Conservation (phyloP, 1,284 basidiomycete genomes). For the Tylopilus sp. region DNA sequence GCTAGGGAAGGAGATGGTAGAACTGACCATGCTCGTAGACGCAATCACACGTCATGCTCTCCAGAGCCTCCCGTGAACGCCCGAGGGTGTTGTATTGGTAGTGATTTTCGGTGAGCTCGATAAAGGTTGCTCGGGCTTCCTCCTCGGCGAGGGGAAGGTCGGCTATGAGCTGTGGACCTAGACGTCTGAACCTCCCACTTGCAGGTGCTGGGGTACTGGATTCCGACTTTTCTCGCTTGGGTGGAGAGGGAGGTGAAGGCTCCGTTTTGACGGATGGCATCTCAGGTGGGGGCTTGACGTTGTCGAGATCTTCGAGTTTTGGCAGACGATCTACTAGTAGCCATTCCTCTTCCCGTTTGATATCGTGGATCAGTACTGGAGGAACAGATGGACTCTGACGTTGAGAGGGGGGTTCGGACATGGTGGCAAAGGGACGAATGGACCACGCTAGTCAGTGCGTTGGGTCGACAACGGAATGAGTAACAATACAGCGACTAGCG, state of each 20-base stretch:
- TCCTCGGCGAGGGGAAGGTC: slow-evolving; percentile 74
- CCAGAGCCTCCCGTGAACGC: slow-evolving; percentile 80
- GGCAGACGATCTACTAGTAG: slow-evolving; percentile 1
- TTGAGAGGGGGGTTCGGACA: slow-evolving; percentile 33
- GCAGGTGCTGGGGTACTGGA: slow-evolving; percentile 29
- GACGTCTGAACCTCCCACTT: slow-evolving; percentile 31
- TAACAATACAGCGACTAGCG: slow-evolving; percentile 17
- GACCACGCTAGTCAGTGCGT: slow-evolving; percentile 19
- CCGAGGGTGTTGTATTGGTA: slow-evolving; percentile 91
- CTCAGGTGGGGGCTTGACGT: slow-evolving; percentile 27
- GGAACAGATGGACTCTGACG: slow-evolving; percentile 27
- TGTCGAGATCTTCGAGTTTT: slow-evolving; percentile 26
- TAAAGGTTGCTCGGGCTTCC: slow-evolving; percentile 73
- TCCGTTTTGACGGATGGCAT: slow-evolving; percentile 30
- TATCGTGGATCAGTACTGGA: slow-evolving; percentile 12
- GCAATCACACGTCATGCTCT: slow-evolving; percentile 95
- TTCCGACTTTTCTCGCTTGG: slow-evolving; percentile 32
- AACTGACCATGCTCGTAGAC: slow-evolving; percentile 73
- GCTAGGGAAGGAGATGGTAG: slow-evolving; percentile 17
- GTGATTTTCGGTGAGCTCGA: slow-evolving; percentile 71
- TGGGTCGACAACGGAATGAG: slow-evolving; percentile 23
- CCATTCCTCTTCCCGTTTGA: slow-evolving; percentile 19
- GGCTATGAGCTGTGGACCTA: slow-evolving; percentile 64
- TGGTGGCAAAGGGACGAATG: slow-evolving; percentile 24
- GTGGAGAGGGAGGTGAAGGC: slow-evolving; percentile 24